Evolutionary conservation across 331 rosid genomes (phyloP).

Genomic region (Cucumis variabilis): DNA sequence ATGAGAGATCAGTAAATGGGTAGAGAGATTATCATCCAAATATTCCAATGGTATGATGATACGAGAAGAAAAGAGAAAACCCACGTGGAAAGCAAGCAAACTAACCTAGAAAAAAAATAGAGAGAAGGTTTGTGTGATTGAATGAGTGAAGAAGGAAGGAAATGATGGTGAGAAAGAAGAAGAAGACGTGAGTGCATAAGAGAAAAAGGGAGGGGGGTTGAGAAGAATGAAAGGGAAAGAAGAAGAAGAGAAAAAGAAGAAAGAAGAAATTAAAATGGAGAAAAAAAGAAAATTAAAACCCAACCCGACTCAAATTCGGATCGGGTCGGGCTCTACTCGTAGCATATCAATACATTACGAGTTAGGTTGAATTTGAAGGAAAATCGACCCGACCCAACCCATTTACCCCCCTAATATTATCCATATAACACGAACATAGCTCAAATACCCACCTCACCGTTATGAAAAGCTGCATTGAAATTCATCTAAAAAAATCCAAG

Average conservation of each 20-base stretch:
- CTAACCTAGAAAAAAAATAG: background rate
- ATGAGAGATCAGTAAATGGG: slow-evolving; percentile 30
- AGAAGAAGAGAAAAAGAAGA: background rate
- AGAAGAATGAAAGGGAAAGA: slow-evolving; percentile 29
- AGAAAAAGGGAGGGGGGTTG: slow-evolving; percentile 33
- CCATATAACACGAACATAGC: too few relatives aligned
- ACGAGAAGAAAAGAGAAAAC: background rate
- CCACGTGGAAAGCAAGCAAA: background rate
- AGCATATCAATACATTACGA: too few relatives aligned
- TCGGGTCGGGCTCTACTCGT: too few relatives aligned
- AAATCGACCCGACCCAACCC: too few relatives aligned
- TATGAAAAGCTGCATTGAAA: too few relatives aligned
- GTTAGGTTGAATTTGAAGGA: too few relatives aligned
- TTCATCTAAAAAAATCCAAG: too few relatives aligned
- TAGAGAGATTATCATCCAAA: background rate
- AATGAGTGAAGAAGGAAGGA: slow-evolving; percentile 41
- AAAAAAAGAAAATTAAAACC: too few relatives aligned
- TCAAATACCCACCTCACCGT: too few relatives aligned
- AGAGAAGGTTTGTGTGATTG: background rate
- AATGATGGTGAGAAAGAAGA: slow-evolving; percentile 36
- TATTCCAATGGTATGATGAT: background rate
- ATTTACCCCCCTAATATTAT: too few relatives aligned
- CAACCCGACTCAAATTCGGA: too few relatives aligned
- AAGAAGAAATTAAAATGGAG: slow-evolving; percentile 39
- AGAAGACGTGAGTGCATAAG: slow-evolving; percentile 19